These are phyloP conservation scores for Cardiospermum halicacabum DNA, from an alignment of 345 rosid species.

Conservation along the genomic window DNA sequence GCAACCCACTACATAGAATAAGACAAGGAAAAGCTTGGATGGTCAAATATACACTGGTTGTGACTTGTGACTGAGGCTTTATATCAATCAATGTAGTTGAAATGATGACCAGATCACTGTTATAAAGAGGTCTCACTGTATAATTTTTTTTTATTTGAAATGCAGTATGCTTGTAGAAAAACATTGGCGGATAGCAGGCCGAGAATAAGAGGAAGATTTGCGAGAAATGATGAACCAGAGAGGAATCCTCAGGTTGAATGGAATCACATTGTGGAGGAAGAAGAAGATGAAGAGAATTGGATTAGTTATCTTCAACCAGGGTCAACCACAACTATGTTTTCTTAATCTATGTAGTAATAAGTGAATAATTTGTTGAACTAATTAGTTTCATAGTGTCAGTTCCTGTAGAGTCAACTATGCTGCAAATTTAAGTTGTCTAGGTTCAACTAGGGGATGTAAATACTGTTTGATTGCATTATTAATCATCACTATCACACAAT, in stretches of 20 bases:
- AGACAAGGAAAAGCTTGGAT: not conserved
- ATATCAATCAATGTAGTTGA: slow-evolving; percentile 12
- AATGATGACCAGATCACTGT: not conserved
- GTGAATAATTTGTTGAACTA: not conserved
- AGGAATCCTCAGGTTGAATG: slow-evolving; percentile 41
- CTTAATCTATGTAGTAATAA: slow-evolving; percentile 17
- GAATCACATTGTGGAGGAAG: slow-evolving; percentile 34
- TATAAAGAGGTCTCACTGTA: no score
- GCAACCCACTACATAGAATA: not conserved
- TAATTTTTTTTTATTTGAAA: not conserved
- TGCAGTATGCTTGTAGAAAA: slow-evolving; percentile 90
- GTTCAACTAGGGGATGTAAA: slow-evolving; percentile 24
- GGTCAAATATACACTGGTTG: slow-evolving; percentile 8
- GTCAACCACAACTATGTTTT: slow-evolving; percentile 43
- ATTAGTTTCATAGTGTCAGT: slow-evolving; percentile 12
- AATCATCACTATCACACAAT: not conserved
- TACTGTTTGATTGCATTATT: slow-evolving; percentile 8
- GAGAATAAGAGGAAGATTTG: slow-evolving; percentile 87
- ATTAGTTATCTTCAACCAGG: slow-evolving; percentile 55
- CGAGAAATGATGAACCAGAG: slow-evolving; percentile 74
- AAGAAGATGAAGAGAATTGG: slow-evolving; percentile 69
- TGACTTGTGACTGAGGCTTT: not conserved
- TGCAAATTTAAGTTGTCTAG: slow-evolving; percentile 4
- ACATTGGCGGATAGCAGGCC: slow-evolving; percentile 95
- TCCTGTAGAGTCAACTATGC: slow-evolving; percentile 1